Conservation (phyloP, 805 yeast species). For the Tetrapisispora nanseiensis region DNA sequence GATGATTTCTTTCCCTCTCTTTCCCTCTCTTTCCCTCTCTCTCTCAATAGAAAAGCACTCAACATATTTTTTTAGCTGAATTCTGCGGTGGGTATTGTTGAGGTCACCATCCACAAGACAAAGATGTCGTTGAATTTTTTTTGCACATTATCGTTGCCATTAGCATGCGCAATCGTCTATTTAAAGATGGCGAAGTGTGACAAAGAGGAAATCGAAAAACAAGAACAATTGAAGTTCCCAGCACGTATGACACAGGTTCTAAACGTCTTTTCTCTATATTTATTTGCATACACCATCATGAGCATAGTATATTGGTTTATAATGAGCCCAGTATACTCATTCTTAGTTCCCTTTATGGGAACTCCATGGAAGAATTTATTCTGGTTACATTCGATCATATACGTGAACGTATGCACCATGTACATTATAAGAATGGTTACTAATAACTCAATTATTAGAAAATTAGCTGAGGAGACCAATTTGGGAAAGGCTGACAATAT, state of each 20-base stretch:
- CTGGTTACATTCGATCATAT: slow-evolving; percentile 1
- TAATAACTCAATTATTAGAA: background rate
- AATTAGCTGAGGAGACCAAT: background rate
- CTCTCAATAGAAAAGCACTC: too few species aligned
- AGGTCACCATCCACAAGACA: background rate
- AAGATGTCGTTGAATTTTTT: background rate
- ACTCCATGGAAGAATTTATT: background rate
- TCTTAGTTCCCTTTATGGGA: background rate
- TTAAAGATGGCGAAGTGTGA: background rate
- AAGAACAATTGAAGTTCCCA: background rate
- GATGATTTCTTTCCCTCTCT: too few species aligned
- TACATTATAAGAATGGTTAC: background rate
- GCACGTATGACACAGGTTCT: background rate
- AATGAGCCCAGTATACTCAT: background rate
- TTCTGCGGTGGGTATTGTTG: background rate
- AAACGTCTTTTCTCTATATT: background rate
- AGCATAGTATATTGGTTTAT: slow-evolving; percentile 2
- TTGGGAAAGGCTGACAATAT: background rate
- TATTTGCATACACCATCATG: slow-evolving; percentile 1
- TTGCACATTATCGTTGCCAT: background rate
- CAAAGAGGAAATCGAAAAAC: background rate
- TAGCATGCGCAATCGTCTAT: background rate
- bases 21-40: too few species aligned
- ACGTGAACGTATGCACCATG: slow-evolving; percentile 2
- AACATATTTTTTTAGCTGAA: background rate